phyloP scores from a whole-genome alignment of 495 filamentous ascomycete genomes.

The Lentithecium fluviatile region DNA sequence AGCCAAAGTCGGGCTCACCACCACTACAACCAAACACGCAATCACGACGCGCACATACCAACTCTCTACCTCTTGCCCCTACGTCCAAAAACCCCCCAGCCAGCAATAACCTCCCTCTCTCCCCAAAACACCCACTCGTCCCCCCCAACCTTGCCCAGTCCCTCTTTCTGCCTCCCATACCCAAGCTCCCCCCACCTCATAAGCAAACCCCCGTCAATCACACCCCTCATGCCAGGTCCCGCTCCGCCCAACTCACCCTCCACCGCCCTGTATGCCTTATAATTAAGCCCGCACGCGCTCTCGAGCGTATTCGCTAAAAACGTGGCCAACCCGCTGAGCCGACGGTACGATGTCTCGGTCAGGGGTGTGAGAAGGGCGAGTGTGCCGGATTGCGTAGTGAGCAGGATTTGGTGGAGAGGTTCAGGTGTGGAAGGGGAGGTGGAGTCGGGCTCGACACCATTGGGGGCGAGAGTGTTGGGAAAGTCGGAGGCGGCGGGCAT shows the following conservation, averaged over 20 bases:
- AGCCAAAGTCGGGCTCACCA: too few species aligned
- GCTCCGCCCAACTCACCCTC: slow-evolving; percentile 45
- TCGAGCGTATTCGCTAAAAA: slow-evolving; percentile 75
- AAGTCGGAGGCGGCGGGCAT: slow-evolving; percentile 46
- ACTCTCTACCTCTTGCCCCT: too few species aligned
- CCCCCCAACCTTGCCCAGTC: slow-evolving; percentile 58
- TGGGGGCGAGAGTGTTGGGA: slow-evolving; percentile 37
- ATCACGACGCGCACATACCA: too few species aligned
- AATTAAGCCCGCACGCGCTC: slow-evolving; percentile 76
- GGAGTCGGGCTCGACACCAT: slow-evolving; percentile 42
- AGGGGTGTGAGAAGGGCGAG: slow-evolving; percentile 76
- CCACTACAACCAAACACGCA: too few species aligned
- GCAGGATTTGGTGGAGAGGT: slow-evolving; percentile 63
- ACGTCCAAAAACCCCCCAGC: slow-evolving; percentile 51
- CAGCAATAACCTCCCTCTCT: slow-evolving; percentile 61
- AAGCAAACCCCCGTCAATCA: slow-evolving; percentile 62
- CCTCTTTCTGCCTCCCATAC: slow-evolving; percentile 64
- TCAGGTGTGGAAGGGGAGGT: slow-evolving; percentile 6
- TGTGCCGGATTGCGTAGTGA: slow-evolving; percentile 69
- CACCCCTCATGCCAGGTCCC: slow-evolving; percentile 52
- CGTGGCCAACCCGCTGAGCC: slow-evolving; percentile 75
- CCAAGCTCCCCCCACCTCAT: slow-evolving; percentile 69
- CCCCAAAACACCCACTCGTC: slow-evolving; percentile 57
- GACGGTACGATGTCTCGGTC: slow-evolving; percentile 75
- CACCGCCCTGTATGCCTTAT: slow-evolving; percentile 67